Conservation (phyloP, 805 yeast genomes). For the Wickerhamiella kazuoi region DNA sequence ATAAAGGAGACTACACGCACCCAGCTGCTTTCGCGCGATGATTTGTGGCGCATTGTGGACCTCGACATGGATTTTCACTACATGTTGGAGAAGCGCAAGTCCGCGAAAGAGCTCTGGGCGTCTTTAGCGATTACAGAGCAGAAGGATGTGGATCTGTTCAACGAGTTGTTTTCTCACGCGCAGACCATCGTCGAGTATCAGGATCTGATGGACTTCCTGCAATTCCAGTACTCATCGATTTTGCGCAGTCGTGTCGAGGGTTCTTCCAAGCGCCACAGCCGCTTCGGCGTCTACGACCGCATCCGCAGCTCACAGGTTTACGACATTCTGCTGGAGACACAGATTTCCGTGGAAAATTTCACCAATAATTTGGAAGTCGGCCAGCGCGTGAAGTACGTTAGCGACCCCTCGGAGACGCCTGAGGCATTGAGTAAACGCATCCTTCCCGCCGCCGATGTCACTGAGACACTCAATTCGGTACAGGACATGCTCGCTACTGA, state of each 20-base stretch:
- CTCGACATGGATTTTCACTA: constrained; percentile 82
- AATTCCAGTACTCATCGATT: constrained; percentile 49
- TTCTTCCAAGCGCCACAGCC: constrained; percentile 24
- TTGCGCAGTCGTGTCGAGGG: constrained; percentile 29
- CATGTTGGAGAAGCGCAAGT: constrained; percentile 51
- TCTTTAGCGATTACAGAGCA: constrained; percentile 14
- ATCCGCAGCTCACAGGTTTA: constrained; percentile 47
- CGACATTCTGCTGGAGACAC: constrained; percentile 45
- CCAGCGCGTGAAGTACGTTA: constrained; percentile 51
- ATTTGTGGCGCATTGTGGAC: constrained; percentile 78
- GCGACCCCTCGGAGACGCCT: constrained; percentile 48
- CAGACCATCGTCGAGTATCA: constrained; percentile 62
- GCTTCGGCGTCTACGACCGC: constrained; percentile 25
- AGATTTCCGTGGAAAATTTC: constrained; percentile 49
- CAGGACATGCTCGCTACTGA: constrained; percentile 64
- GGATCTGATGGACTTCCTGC: constrained; percentile 69
- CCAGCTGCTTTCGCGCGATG: constrained; percentile 42
- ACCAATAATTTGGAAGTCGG: constrained; percentile 66
- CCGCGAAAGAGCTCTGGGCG: constrained; percentile 46
- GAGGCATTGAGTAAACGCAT: constrained; percentile 34
- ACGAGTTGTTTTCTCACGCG: constrained; percentile 38
- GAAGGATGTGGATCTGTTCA: constrained; percentile 17
- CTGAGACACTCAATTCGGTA: constrained; percentile 52
- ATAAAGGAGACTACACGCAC: constrained; percentile 13
- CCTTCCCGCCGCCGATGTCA: constrained; percentile 11